phyloP scores from a whole-genome alignment of 768 basidiomycete species.

The Amanita inopinata region DNA sequence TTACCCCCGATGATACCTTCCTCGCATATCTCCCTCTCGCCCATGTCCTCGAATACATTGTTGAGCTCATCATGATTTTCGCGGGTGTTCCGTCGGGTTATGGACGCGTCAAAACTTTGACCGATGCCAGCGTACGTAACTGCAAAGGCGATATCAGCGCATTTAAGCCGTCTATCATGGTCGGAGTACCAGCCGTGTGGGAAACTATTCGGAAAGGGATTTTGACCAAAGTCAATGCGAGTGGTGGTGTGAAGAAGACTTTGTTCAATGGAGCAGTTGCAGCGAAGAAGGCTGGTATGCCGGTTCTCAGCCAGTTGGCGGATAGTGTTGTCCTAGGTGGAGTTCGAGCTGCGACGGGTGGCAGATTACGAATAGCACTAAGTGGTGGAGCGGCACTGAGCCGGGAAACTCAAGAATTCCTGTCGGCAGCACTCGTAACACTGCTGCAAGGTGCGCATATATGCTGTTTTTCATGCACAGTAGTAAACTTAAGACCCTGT shows the following conservation, averaged over 20 bases:
- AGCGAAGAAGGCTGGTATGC: slow-evolving; percentile 64
- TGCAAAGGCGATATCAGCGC: slow-evolving; percentile 77
- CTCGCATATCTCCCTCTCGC: slow-evolving; percentile 92
- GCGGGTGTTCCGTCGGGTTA: slow-evolving; percentile 80
- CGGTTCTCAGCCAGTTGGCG: slow-evolving; percentile 54
- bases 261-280: slow-evolving; percentile 75
- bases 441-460: slow-evolving; percentile 85
- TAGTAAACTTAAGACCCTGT: slow-evolving; percentile 7
- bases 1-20: slow-evolving; percentile 52
- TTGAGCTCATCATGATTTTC: slow-evolving; percentile 71
- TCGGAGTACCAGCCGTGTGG: slow-evolving; percentile 95
- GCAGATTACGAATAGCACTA: slow-evolving; percentile 69
- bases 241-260: slow-evolving; percentile 56
- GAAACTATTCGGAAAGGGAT: slow-evolving; percentile 97
- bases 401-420: slow-evolving; percentile 84
- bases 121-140: slow-evolving; percentile 85
- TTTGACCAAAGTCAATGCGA: slow-evolving; percentile 62
- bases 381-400: slow-evolving; percentile 85
- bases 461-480: slow-evolving; percentile 11
- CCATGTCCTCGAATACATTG: slow-evolving; percentile 92
- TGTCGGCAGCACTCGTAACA: slow-evolving; percentile 69
- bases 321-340: slow-evolving; percentile 70
- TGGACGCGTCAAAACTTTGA: slow-evolving; percentile 91
- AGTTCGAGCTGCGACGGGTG: slow-evolving; percentile 80
- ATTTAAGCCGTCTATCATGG: slow-evolving; percentile 83